Percentiles rank a stretch among this genome's conserved stretches.
phyloP scores from a whole-genome alignment of 306 rosid species.

The Lagenaria siceraria region DNA sequence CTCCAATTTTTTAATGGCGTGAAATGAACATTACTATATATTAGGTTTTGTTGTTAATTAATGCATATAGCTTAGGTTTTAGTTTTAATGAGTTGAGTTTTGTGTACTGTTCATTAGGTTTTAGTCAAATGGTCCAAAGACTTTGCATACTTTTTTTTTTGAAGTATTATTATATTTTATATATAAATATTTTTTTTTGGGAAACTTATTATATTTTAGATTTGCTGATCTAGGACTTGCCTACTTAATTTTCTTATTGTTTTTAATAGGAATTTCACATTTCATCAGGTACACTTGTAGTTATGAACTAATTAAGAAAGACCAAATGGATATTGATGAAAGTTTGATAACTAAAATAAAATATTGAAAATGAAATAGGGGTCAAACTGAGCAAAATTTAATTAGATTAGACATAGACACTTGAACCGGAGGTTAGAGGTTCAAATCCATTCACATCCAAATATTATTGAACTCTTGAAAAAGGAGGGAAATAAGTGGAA shows the following conservation, averaged over 20 bases:
- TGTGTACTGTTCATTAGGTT: not conserved
- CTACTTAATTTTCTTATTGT: not conserved
- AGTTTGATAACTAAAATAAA: not conserved
- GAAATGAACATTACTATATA: not conserved
- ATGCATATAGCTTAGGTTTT: not conserved
- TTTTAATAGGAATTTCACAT: not conserved
- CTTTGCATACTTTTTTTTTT: not conserved
- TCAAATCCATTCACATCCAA: too few relatives aligned
- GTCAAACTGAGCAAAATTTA: too few relatives aligned
- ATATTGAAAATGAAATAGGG: not conserved
- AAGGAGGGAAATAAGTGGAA: not conserved
- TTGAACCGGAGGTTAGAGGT: too few relatives aligned
- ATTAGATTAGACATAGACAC: too few relatives aligned
- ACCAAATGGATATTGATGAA: not conserved
- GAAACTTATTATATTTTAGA: not conserved
- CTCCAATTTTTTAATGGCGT: not conserved
- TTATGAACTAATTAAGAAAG: not conserved
- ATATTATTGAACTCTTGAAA: too few relatives aligned
- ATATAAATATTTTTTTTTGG: too few relatives aligned
- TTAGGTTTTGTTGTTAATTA: not conserved
- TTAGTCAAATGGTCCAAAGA: not conserved
- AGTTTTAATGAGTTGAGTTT: not conserved
- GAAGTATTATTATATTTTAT: too few relatives aligned
- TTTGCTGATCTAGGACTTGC: not conserved
- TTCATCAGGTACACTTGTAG: not conserved